These are phyloP conservation scores for Triticum dicoccoides DNA, from an alignment of 176 grass and related monocot genomes.

Conservation along the genomic window DNA sequence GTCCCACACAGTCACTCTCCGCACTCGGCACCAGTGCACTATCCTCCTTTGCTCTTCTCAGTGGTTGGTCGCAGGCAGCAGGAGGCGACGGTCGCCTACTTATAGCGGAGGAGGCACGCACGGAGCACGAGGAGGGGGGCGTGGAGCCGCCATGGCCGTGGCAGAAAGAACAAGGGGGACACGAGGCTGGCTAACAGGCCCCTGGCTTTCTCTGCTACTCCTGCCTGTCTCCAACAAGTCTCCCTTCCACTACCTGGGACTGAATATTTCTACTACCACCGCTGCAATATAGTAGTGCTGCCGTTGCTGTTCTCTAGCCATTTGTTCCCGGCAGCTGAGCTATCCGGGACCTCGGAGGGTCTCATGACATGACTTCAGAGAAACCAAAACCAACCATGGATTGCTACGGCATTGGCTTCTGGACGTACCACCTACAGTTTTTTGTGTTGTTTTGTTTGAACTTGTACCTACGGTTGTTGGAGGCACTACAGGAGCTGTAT, in stretches of 20 bases:
- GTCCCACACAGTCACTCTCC: not conserved
- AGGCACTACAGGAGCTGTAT: not conserved
- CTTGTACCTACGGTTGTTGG: slow-evolving; percentile 4
- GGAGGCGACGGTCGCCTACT: slow-evolving; percentile 23
- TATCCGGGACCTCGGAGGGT: slow-evolving; percentile 41
- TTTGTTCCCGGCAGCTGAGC: slow-evolving; percentile 34
- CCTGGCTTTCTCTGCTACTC: slow-evolving; percentile 46
- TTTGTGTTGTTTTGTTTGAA: too few species aligned
- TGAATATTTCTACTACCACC: not conserved
- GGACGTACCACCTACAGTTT: not conserved
- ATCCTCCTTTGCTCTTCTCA: not conserved
- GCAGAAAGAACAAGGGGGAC: slow-evolving; percentile 44
- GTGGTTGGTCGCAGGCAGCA: slow-evolving; percentile 1
- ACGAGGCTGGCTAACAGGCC: slow-evolving; percentile 51
- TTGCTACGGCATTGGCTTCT: slow-evolving; percentile 26
- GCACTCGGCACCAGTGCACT: not conserved
- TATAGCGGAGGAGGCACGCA: slow-evolving; percentile 51
- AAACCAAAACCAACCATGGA: not conserved
- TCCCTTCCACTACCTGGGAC: slow-evolving; percentile 13
- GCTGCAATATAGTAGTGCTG: not conserved
- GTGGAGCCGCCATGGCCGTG: slow-evolving; percentile 48
- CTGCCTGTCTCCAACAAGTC: slow-evolving; percentile 26
- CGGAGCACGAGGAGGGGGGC: slow-evolving; percentile 60
- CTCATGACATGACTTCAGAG: slow-evolving; percentile 14
- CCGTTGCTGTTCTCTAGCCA: slow-evolving; percentile 37